Evolutionary conservation across 352 stramenopile species (phyloP).

Genomic region (Phytophthora macrochlamydospora): DNA sequence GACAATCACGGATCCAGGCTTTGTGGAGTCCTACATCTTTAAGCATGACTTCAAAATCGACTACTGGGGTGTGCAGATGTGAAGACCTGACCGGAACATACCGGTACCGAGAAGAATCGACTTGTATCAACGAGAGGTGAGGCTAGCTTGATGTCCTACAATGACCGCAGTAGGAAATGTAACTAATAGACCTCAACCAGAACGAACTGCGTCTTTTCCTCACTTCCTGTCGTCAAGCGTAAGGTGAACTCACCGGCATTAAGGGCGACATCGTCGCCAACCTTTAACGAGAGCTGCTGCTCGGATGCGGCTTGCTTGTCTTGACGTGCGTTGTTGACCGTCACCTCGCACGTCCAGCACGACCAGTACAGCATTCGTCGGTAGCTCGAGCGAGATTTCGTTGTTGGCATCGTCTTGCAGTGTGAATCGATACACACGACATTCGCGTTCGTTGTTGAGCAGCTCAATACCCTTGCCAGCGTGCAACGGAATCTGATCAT

Average conservation of each 20-base stretch:
- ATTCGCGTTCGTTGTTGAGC: conserved; percentile 43
- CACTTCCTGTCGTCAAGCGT: conserved; percentile 16
- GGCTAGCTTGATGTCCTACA: not conserved
- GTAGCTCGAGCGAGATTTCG: conserved; percentile 34
- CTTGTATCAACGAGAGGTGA: not conserved
- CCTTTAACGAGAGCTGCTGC: conserved; percentile 15
- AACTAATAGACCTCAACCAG: conserved; percentile 37
- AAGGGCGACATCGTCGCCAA: conserved; percentile 34
- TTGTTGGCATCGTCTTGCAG: conserved; percentile 15
- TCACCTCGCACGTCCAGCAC: conserved; percentile 31
- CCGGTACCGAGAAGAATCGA: not conserved
- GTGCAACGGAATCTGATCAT: conserved; percentile 33
- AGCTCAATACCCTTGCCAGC: conserved; percentile 23
- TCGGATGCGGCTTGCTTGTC: conserved; percentile 1
- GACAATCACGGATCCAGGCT: conserved; percentile 60
- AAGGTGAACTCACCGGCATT: conserved; percentile 11
- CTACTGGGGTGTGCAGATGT: conserved; percentile 48
- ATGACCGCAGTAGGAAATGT: not conserved
- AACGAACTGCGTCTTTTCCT: conserved; percentile 26
- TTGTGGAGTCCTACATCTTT: conserved; percentile 75
- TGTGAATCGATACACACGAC: conserved; percentile 52
- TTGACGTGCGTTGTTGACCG: conserved; percentile 16
- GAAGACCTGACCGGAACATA: conserved; percentile 2
- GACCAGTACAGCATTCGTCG: conserved; percentile 44
- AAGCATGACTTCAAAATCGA: conserved; percentile 57